Conservation (phyloP, 495 filamentous ascomycete species). For the Schizothecium vesticola region DNA sequence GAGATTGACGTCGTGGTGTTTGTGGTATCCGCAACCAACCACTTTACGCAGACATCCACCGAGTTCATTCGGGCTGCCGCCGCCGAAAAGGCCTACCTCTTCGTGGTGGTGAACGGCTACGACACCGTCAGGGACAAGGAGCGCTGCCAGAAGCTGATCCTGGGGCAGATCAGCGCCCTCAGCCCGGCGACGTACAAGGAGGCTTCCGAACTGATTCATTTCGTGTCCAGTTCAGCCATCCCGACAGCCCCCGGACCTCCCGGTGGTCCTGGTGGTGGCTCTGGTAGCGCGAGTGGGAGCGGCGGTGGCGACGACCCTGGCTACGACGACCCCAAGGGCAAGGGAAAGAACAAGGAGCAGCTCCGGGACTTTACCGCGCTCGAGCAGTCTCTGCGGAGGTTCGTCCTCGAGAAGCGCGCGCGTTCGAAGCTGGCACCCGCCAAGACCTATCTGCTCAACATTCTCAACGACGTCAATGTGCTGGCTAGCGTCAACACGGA, state of each 20-base stretch:
- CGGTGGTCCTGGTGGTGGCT: constrained; percentile 53
- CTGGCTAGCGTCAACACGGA: constrained; percentile 85
- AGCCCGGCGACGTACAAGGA: constrained; percentile 93
- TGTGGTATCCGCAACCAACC: constrained; percentile 93
- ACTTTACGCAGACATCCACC: constrained; percentile 92
- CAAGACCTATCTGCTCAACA: constrained; percentile 91
- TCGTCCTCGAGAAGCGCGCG: constrained; percentile 93
- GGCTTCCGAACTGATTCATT: constrained; percentile 86
- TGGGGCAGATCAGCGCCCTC: constrained; percentile 77
- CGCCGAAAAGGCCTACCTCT: constrained; percentile 95
- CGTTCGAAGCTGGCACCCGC: constrained; percentile 93
- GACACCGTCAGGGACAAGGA: constrained; percentile 91
- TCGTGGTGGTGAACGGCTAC: constrained; percentile 97
- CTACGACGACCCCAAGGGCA: constrained; percentile 68
- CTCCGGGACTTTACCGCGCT: constrained; percentile 82
- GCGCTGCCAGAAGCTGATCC: constrained; percentile 74
- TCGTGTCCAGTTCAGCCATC: constrained; percentile 94
- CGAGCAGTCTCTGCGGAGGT: constrained; percentile 81
- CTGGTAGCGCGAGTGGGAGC: constrained; percentile 52
- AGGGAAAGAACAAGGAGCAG: constrained; percentile 85
- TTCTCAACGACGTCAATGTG: constrained; percentile 75
- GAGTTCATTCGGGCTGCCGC: constrained; percentile 96
- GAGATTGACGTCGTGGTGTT: constrained; percentile 99
- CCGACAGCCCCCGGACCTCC: constrained; percentile 57
- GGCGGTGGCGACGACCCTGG: constrained; percentile 52